Base-by-base conservation (phyloP, 306 rosid species). In the Oemleria cerasiformis region DNA sequence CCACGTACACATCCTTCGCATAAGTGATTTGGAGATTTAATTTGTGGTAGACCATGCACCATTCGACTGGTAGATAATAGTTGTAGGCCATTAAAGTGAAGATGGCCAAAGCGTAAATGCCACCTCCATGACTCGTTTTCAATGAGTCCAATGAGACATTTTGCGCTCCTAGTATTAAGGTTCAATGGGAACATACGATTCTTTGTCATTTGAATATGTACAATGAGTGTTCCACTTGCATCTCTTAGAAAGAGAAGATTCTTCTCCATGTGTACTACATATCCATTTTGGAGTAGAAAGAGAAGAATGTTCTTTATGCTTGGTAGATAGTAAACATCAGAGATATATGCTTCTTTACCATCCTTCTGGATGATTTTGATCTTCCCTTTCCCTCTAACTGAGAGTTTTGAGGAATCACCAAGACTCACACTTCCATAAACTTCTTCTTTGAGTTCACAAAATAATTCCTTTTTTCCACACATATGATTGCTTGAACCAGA, bases 241-340 rank as follows among this genome's bases (percentile, higher is more conserved):
- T 71, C 54, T n/a, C 11, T 38, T 7, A 71, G 61, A 7, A 8
- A 56, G 47, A 40, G 42, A 42, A 0, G 7, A 5, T 23, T 40
- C 19, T 71, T 59, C 21, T 58, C n/a, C 42, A 21, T 55, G 13
- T 40, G 65, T n/a, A 43, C 30, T 13, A 1, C 12, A 20, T 71
- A 71, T 12, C 44, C 65, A 19, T 57, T 71, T 17, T 71, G 4
- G 15, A 71, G 20, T 0, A 71, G 20, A 43, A 6, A 44, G 58
- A 42, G n/a, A n/a, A n/a, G n/a, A 23, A 57, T 71, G 16, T 9
- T 55, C 9, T 71, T 42, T 30, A 71, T 57, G 25, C n/a, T 15
- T 39, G 49, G 73, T n/a, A 68, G 11, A 23, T 19, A 68, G 12
- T 68, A 51, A n/a, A 68, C 48, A 68, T 57, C 10, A 21, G n/a